Conservation (phyloP, 768 basidiomycete genomes). For the Suillus brevipes region DNA sequence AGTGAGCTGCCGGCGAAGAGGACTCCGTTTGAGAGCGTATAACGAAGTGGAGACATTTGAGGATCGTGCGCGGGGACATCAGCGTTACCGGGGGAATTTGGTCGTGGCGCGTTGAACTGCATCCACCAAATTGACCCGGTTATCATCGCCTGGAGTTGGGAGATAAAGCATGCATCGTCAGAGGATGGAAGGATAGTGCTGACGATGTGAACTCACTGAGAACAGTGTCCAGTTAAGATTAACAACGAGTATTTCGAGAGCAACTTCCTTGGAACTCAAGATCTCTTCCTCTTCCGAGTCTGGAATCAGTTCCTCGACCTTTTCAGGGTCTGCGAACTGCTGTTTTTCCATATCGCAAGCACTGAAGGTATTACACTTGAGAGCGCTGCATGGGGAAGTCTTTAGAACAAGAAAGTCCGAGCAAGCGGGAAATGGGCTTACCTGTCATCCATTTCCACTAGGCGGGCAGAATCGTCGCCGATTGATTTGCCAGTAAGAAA, state of each 20-base stretch:
- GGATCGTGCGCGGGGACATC: not conserved
- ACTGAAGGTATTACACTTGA: not conserved
- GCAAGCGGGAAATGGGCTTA: not conserved
- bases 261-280: not conserved
- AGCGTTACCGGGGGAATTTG: not conserved
- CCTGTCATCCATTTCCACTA: not conserved
- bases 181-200: not conserved
- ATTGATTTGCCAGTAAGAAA: not conserved
- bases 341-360: not conserved
- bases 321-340: not conserved
- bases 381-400: not conserved
- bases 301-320: not conserved
- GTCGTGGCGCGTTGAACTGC: not conserved
- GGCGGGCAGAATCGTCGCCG: too few relatives aligned
- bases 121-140: not conserved
- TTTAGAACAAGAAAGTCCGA: not conserved
- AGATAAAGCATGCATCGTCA: not conserved
- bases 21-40: not conserved
- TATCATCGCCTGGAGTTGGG: not conserved
- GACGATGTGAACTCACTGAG: not conserved
- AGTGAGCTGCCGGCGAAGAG: not conserved
- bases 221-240: not conserved
- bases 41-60: not conserved
- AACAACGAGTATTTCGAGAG: not conserved
- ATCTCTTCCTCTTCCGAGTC: not conserved